Evolutionary conservation across 768 basidiomycete genomes (phyloP).

Genomic region (Cyclocybe aegerita): DNA sequence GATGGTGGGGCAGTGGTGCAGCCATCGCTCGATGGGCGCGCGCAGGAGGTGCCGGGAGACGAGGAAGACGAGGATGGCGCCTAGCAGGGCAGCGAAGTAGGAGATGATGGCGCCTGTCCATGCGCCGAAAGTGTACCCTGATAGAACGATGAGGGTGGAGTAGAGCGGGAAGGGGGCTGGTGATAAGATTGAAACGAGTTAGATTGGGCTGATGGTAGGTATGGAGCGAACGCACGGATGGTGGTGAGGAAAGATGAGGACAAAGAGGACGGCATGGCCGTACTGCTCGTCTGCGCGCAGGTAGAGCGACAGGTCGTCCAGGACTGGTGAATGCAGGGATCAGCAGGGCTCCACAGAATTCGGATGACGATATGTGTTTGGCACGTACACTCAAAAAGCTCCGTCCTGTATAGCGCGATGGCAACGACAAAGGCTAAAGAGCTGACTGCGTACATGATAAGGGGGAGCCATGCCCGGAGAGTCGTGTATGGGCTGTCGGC

Average conservation of each 20-base stretch:
- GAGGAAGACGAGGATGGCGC: conserved; percentile 82
- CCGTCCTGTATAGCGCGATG: conserved; percentile 79
- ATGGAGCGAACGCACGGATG: conserved; percentile 60
- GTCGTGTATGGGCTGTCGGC: background rate
- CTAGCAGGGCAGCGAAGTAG: conserved; percentile 81
- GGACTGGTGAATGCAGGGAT: conserved; percentile 42
- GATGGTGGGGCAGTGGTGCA: conserved; percentile 68
- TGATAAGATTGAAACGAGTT: conserved; percentile 4
- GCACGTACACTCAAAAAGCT: conserved; percentile 77
- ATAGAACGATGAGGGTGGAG: conserved; percentile 89
- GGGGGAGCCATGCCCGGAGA: conserved; percentile 75
- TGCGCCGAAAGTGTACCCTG: conserved; percentile 88
- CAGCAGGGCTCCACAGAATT: conserved; percentile 4
- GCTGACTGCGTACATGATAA: conserved; percentile 75
- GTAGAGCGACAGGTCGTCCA: conserved; percentile 81
- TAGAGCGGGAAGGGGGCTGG: conserved; percentile 88
- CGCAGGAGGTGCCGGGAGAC: conserved; percentile 76
- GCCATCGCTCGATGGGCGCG: conserved; percentile 68
- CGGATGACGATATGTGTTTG: background rate
- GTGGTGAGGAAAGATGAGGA: conserved; percentile 86
- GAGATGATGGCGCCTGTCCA: conserved; percentile 85
- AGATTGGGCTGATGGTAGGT: background rate
- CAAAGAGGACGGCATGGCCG: conserved; percentile 79
- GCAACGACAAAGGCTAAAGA: conserved; percentile 76
- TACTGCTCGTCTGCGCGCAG: conserved; percentile 67